A percentile compares a stretch with the other conserved stretches of the same genome.
phyloP scores from a whole-genome alignment of 2,329 filamentous ascomycete genomes.

The Colletotrichum sublineola region DNA sequence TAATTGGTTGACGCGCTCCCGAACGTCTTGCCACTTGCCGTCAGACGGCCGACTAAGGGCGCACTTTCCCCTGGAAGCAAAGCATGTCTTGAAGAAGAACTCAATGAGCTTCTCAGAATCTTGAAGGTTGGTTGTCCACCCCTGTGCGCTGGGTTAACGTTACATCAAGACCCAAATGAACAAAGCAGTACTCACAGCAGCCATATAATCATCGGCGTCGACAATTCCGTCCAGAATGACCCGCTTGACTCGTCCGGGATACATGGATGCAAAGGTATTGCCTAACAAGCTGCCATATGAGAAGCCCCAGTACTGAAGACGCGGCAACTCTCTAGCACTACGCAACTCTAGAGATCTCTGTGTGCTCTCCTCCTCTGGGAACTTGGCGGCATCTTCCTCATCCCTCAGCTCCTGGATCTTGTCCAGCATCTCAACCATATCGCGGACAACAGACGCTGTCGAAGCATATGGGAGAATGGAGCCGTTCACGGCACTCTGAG shows the following conservation, averaged over 20 bases:
- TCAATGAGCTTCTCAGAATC: slow-evolving; percentile 54
- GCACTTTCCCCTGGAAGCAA: slow-evolving; percentile 48
- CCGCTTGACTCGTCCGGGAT: slow-evolving; percentile 54
- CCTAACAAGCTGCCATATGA: slow-evolving; percentile 59
- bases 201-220: slow-evolving; percentile 54
- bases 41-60: slow-evolving; percentile 48
- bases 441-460: slow-evolving; percentile 56
- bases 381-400: slow-evolving; percentile 2
- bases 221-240: slow-evolving; percentile 57
- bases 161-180: too few species aligned
- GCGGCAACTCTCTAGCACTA: slow-evolving; percentile 31
- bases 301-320: slow-evolving; percentile 63
- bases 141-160: slow-evolving; percentile 42
- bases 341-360: slow-evolving; percentile 13
- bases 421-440: slow-evolving; percentile 61
- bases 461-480: slow-evolving; percentile 52
- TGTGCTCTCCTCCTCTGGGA: neutral
- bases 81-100: slow-evolving; percentile 55
- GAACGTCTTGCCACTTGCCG: slow-evolving; percentile 47
- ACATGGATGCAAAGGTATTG: slow-evolving; percentile 54
- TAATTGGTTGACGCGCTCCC: slow-evolving; percentile 50
- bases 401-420: slow-evolving; percentile 52
- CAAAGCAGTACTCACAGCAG: slow-evolving; percentile 45
- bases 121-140: slow-evolving; percentile 53
- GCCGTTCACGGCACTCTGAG: slow-evolving; percentile 40